These are phyloP conservation scores for Calocybe indica DNA, from an alignment of 768 basidiomycete species.

Conservation along the genomic window DNA sequence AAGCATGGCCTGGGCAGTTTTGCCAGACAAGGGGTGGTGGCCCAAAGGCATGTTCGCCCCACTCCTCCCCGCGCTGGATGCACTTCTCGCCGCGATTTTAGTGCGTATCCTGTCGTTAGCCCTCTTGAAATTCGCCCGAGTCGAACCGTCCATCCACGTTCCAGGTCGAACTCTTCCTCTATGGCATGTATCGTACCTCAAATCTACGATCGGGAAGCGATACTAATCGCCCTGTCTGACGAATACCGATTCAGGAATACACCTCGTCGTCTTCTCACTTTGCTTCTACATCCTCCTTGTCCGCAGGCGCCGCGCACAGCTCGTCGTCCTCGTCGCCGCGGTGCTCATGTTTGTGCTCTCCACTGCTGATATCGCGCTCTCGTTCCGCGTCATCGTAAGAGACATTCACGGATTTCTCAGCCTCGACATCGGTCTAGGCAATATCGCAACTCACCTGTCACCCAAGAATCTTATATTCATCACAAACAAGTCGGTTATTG, in stretches of 20 bases:
- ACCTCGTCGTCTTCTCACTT: slow-evolving; percentile 22
- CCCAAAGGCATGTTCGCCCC: not conserved
- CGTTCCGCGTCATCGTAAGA: slow-evolving; percentile 3
- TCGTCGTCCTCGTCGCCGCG: slow-evolving; percentile 1
- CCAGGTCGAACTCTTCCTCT: slow-evolving; percentile 22
- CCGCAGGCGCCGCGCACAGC: not conserved
- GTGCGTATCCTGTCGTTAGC: not conserved
- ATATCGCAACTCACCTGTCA: not conserved
- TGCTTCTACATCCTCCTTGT: slow-evolving; percentile 9
- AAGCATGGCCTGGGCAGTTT: not conserved
- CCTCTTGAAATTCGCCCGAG: not conserved
- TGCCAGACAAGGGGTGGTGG: not conserved
- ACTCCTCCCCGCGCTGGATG: not conserved
- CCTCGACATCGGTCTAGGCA: not conserved
- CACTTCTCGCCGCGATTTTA: slow-evolving; percentile 6
- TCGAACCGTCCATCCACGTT: too few relatives aligned
- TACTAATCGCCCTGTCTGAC: not conserved
- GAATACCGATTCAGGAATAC: slow-evolving; percentile 15
- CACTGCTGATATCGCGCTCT: slow-evolving; percentile 5
- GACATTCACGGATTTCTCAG: slow-evolving; percentile 3
- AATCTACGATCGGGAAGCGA: not conserved
- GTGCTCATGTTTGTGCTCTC: slow-evolving; percentile 7
- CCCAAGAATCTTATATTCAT: slow-evolving; percentile 3
- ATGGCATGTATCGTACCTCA: slow-evolving; percentile 12
- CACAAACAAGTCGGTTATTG: slow-evolving; percentile 7